phyloP scores from a whole-genome alignment of 1,284 basidiomycete genomes.

The Ceratobasidium sp. region DNA sequence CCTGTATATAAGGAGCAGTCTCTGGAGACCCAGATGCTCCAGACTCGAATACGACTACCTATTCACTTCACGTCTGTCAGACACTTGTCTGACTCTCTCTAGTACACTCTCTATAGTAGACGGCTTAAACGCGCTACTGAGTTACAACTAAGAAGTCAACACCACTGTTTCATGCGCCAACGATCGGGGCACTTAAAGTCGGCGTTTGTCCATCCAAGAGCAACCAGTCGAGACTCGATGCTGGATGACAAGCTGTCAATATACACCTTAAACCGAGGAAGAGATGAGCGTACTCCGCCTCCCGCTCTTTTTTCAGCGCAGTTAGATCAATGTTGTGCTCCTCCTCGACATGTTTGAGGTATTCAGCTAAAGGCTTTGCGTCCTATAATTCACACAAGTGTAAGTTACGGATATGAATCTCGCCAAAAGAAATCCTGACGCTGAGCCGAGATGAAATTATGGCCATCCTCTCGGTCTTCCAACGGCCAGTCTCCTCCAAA shows the following conservation, averaged over 20 bases:
- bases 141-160: too few relatives aligned
- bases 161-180: not conserved
- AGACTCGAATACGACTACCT: too few relatives aligned
- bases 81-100: too few relatives aligned
- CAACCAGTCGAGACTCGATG: conserved; percentile 21
- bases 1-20: too few relatives aligned
- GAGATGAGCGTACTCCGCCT: conserved; percentile 4
- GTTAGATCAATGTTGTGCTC: not conserved
- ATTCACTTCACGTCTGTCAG: too few relatives aligned
- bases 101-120: too few relatives aligned
- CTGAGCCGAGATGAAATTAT: not conserved
- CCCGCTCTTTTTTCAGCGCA: not conserved
- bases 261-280: not conserved
- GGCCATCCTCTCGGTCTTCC: not conserved
- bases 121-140: too few relatives aligned
- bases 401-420: not conserved
- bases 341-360: conserved; percentile 1
- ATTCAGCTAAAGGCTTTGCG: not conserved
- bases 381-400: not conserved
- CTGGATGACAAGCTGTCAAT: not conserved
- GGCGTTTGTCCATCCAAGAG: conserved; percentile 17
- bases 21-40: too few relatives aligned
- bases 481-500: not conserved
- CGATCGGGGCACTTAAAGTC: conserved; percentile 4
- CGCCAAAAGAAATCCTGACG: not conserved